Conservation (phyloP, 345 rosid genomes). For the Angophora floribunda region DNA sequence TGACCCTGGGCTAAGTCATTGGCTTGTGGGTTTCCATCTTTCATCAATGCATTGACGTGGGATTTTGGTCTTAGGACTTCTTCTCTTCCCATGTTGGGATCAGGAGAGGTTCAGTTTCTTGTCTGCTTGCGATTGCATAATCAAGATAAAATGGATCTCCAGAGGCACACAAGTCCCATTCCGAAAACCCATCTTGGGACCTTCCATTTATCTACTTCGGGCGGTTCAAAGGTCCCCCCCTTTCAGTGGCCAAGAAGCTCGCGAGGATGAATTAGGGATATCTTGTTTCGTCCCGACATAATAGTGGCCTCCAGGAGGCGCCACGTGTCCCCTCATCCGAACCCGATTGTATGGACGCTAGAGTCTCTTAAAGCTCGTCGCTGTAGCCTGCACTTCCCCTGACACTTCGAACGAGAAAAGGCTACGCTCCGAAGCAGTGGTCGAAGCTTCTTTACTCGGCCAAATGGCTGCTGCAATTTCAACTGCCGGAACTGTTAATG, state of each 20-base stretch:
- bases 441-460: background rate
- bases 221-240: background rate
- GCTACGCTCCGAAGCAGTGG: background rate
- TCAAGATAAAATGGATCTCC: background rate
- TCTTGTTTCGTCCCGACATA: background rate
- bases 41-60: background rate
- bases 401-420: background rate
- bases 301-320: background rate
- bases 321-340: background rate
- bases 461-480: background rate
- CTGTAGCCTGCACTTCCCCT: background rate
- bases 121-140: background rate
- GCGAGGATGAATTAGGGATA: background rate
- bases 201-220: background rate
- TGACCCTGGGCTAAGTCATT: background rate
- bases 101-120: background rate
- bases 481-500: background rate
- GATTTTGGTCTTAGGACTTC: background rate
- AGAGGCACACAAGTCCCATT: background rate
- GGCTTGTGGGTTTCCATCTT: background rate
- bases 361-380: background rate
- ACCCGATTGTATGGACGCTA: background rate
- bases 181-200: background rate
- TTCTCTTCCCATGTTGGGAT: background rate
- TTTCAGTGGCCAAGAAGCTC: background rate